Evolutionary conservation across 495 filamentous ascomycete species (phyloP).

Genomic region (Penicillium waksmanii): DNA sequence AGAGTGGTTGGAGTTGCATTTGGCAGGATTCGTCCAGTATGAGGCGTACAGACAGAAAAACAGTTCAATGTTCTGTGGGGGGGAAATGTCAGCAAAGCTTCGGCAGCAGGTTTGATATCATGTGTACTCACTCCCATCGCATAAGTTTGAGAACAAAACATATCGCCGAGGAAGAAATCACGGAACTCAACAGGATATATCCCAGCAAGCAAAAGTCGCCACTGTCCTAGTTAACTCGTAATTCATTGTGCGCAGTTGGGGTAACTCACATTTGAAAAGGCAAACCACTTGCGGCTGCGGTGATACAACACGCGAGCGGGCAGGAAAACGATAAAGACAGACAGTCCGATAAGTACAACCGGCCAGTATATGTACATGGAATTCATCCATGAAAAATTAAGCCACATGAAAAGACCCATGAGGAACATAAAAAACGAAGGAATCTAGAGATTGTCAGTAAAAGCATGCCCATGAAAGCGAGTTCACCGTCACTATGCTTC

Average conservation of each 20-base stretch:
- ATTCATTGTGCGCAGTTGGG: background rate
- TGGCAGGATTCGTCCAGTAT: slow-evolving; percentile 67
- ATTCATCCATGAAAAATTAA: slow-evolving; percentile 78
- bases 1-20: slow-evolving; percentile 87
- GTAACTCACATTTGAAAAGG: slow-evolving; percentile 77
- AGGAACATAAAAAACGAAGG: slow-evolving; percentile 77
- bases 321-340: slow-evolving; percentile 69
- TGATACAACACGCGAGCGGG: slow-evolving; percentile 76
- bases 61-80: slow-evolving; percentile 79
- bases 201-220: slow-evolving; percentile 81
- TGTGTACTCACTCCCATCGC: slow-evolving; percentile 73
- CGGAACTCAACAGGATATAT: slow-evolving; percentile 93
- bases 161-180: slow-evolving; percentile 97
- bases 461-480: background rate
- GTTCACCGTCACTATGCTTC: background rate
- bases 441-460: slow-evolving; percentile 49
- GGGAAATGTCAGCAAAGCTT: slow-evolving; percentile 29
- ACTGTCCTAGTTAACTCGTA: slow-evolving; percentile 54
- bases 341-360: slow-evolving; percentile 73
- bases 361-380: slow-evolving; percentile 85
- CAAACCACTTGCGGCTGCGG: slow-evolving; percentile 77
- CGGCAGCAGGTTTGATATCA: background rate
- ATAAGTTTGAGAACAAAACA: slow-evolving; percentile 95
- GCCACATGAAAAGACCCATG: slow-evolving; percentile 78
- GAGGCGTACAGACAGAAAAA: slow-evolving; percentile 93